Base-by-base conservation (phyloP, 2,329 filamentous ascomycete genomes). In the Colletotrichum australisinense region DNA sequence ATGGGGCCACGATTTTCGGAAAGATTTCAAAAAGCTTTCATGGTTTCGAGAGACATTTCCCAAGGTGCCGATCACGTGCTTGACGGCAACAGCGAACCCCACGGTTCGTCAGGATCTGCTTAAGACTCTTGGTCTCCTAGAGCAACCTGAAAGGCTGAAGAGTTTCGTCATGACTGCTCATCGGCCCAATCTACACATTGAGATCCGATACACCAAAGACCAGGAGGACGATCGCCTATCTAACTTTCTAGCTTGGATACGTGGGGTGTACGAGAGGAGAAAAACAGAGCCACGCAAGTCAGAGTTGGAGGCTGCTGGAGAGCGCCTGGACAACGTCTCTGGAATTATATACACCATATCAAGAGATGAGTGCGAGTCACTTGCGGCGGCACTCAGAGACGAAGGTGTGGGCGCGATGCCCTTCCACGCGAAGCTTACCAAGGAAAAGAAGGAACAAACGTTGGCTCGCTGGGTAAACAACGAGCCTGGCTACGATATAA, bases 1-100 rank as follows among this genome's bases (percentile, higher is more conserved):
- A 91, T 98, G 96, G 96, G 96, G 96, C 1, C 95, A 98, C 81
- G 96, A 98, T 82, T 98, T 98, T 80, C 93, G 96, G n/a, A 94
- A 93, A 46, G 94, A 95, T 70, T 98, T 98, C 83, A 95, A 97
- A 79, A 90, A 93, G 24, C 88, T 98, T 7, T 92, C 90, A 2
- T 98, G 94, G 91, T 97, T 98, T 85, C 93, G 94, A 77, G 88
- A 91, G 62, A 91, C 91, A 6, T 95, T 97, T 76, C 94, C 95
- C 0, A 89, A 93, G 69, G 94, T 98, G 0, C 95, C 96, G 5
- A 93, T 98, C 74, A 98, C 97, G 82, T 97, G 95, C 75, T 89
- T 98, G 16, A 98, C 96, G 0, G 96, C 96, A 0, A 98, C 96
- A 0, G 96, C 96, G 14, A 98, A 97, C 28, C 86, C 88, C 0